Base-by-base conservation (phyloP, 306 rosid species). In the Acacia crassicarpa region DNA sequence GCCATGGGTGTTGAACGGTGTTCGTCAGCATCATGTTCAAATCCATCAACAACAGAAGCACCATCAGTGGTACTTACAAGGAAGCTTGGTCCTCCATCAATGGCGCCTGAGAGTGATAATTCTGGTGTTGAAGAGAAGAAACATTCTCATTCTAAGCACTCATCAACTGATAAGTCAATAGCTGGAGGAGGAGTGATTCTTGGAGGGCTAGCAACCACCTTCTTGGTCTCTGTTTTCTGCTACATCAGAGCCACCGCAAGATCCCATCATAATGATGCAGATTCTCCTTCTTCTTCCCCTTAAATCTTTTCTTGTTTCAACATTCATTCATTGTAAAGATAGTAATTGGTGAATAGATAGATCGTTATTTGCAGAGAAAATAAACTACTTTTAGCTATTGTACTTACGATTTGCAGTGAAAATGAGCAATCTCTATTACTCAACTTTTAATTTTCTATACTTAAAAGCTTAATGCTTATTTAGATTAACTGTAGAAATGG, bases 111-210 rank as follows among this genome's bases (percentile, higher is more conserved):
- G 65, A 82, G 79, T 62, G 81, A 73, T 63, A 65, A 44, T 70
- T 81, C 78, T 44, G 23, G 81, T 75, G 83, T 81, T 74, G 83
- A 53, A 73, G 48, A 74, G 33, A 27, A 74, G 33, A 27, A 62
- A 9, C 15, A 62, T 13, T 27, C 35, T 62, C 89, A 51, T 51
- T 16, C 53, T 48, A 17, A 83, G 19, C 90, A 79, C 14, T 75
- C 90, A 8, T 75, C 89, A 6, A 54, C 72, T n/a, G 97, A 94
- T 54, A 92, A 79, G 89, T 93, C 98, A 12, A 71, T 91, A 1
- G 94, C 88, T 4, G 97, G 97, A 0, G 98, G 92, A 1, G 95
- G 94, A 10, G 92, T 94, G 78, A 93, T 94, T 49, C 93, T 94
- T 43, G 98, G 97, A 70, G 97, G 98, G 73, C 91, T 94, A 77